These are phyloP conservation scores for Exsudoporus floridanus DNA, from an alignment of 1,284 basidiomycete species.

Conservation along the genomic window DNA sequence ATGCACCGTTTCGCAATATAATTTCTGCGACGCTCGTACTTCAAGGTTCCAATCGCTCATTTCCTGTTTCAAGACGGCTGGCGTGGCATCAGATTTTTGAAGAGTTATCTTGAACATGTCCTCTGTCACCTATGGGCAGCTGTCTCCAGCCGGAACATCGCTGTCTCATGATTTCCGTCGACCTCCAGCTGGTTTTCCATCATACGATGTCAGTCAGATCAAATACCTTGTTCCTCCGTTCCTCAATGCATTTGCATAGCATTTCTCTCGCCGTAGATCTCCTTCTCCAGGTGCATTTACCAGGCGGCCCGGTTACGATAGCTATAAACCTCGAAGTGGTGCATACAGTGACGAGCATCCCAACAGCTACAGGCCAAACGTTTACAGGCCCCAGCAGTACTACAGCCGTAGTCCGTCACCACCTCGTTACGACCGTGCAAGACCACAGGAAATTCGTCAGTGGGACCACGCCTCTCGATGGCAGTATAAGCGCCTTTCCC, in stretches of 20 bases:
- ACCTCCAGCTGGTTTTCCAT: conserved; percentile 20
- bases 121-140: conserved; percentile 28
- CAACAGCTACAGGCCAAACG: conserved; percentile 44
- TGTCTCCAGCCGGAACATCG: conserved; percentile 27
- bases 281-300: conserved; percentile 45
- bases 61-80: conserved; percentile 7
- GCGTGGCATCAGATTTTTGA: conserved; percentile 5
- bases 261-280: conserved; percentile 43
- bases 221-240: conserved; percentile 14
- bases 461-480: conserved; percentile 37
- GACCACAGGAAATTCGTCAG: conserved; percentile 30
- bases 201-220: conserved; percentile 38
- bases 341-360: conserved; percentile 43
- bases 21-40: conserved; percentile 2
- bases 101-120: conserved; percentile 23
- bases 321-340: conserved; percentile 45
- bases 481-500: conserved; percentile 33
- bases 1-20: conserved; percentile 7
- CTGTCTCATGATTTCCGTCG: conserved; percentile 34
- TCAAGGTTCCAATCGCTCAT: conserved; percentile 8
- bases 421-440: conserved; percentile 45
- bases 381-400: conserved; percentile 38
- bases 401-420: conserved; percentile 53
- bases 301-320: conserved; percentile 49
- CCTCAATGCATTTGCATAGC: conserved; percentile 38